Evolutionary conservation across 2,329 filamentous ascomycete genomes (phyloP).

Genomic region (Samsoniella hepiali): DNA sequence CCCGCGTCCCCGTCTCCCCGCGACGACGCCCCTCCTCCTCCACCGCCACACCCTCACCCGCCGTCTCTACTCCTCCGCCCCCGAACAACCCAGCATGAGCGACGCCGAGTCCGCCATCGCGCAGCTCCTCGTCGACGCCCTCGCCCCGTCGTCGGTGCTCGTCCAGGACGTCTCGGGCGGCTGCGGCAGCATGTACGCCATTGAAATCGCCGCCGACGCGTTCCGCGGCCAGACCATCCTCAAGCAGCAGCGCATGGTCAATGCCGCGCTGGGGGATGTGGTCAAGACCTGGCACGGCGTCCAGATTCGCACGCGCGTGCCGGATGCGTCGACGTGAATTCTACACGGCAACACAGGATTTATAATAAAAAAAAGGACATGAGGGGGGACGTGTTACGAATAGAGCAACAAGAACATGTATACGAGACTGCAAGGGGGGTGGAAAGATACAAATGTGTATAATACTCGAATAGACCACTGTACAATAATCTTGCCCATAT

Average conservation of each 20-base stretch:
- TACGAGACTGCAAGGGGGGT: too few relatives aligned
- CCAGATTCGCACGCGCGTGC: slow-evolving; percentile 68
- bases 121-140: slow-evolving; percentile 48
- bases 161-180: slow-evolving; percentile 81
- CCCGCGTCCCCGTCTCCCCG: neutral
- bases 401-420: too few relatives aligned
- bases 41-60: neutral
- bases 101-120: slow-evolving; percentile 59
- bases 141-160: slow-evolving; percentile 50
- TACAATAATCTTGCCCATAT: too few relatives aligned
- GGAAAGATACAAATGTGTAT: too few relatives aligned
- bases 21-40: neutral
- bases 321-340: slow-evolving; percentile 16
- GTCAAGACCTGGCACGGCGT: slow-evolving; percentile 81
- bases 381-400: too few relatives aligned
- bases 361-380: neutral
- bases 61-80: neutral
- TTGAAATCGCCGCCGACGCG: slow-evolving; percentile 68
- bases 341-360: neutral
- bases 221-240: slow-evolving; percentile 71
- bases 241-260: slow-evolving; percentile 81
- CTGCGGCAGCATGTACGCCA: slow-evolving; percentile 84
- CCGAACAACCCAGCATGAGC: slow-evolving; percentile 29
- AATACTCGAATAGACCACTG: too few relatives aligned
- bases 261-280: slow-evolving; percentile 68